These are phyloP conservation scores for Phytopythium aichiense DNA, from an alignment of 352 stramenopile genomes.

Conservation along the genomic window DNA sequence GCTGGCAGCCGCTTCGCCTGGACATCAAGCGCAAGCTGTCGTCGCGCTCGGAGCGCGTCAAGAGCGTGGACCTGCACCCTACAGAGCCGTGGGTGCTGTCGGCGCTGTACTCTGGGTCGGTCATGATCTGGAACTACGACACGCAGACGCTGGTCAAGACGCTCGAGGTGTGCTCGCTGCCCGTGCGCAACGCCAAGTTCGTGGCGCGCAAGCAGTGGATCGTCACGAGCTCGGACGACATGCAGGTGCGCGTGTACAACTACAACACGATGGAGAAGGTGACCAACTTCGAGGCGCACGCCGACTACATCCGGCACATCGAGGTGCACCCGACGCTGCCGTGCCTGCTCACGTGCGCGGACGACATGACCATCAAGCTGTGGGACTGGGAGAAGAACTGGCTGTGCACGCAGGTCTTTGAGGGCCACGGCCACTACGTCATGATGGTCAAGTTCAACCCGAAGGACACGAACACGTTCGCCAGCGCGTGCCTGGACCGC, in stretches of 20 bases:
- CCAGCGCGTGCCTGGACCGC: slow-evolving; percentile 95
- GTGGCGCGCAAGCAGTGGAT: slow-evolving; percentile 98
- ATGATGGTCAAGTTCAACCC: slow-evolving; percentile 99
- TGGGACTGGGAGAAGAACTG: slow-evolving; percentile 97
- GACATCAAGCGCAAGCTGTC: slow-evolving; percentile 94
- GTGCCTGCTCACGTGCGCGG: slow-evolving; percentile 94
- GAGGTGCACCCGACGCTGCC: slow-evolving; percentile 96
- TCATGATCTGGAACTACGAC: slow-evolving; percentile 99
- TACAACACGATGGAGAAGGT: slow-evolving; percentile 99
- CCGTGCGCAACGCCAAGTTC: slow-evolving; percentile 93
- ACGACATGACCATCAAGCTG: slow-evolving; percentile 99
- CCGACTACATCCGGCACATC: slow-evolving; percentile 98
- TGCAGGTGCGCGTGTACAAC: slow-evolving; percentile 98
- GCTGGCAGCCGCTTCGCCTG: slow-evolving; percentile 61
- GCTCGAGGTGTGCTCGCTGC: slow-evolving; percentile 95
- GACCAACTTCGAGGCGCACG: slow-evolving; percentile 94
- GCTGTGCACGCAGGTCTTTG: slow-evolving; percentile 72
- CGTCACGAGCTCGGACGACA: slow-evolving; percentile 94
- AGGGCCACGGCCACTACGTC: slow-evolving; percentile 98
- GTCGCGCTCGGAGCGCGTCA: slow-evolving; percentile 96
- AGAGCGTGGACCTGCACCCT: slow-evolving; percentile 98
- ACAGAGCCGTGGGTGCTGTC: slow-evolving; percentile 97
- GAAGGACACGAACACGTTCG: slow-evolving; percentile 99
- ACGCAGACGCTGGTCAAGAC: slow-evolving; percentile 94
- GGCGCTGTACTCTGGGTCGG: slow-evolving; percentile 96